Conservation (phyloP, 495 filamentous ascomycete species). For the Penicillium cosmopolitanum region DNA sequence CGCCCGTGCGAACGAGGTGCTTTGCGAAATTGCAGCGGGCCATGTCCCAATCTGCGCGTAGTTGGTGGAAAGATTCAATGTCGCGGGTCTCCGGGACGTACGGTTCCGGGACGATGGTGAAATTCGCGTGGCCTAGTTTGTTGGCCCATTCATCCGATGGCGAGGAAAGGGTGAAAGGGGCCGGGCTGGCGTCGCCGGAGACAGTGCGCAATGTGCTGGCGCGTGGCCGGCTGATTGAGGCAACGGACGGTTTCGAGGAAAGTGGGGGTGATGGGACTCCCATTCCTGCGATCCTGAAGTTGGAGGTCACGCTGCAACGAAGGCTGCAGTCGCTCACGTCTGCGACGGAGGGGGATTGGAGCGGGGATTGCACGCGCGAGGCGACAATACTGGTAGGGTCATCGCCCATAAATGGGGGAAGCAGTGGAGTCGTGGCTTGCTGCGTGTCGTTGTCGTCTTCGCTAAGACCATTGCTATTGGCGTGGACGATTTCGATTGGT, state of each 20-base stretch:
- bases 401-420: constrained; percentile 77
- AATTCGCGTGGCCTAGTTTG: constrained; percentile 88
- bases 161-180: constrained; percentile 62
- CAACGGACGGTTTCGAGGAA: constrained; percentile 75
- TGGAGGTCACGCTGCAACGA: constrained; percentile 39
- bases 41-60: constrained; percentile 79
- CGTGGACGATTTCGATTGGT: constrained; percentile 62
- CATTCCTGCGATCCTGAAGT: constrained; percentile 51
- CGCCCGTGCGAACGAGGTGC: constrained; percentile 80
- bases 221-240: constrained; percentile 66
- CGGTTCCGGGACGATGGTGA: constrained; percentile 81
- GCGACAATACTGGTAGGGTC: constrained; percentile 40
- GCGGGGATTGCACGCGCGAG: constrained; percentile 66
- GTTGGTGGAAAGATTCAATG: constrained; percentile 61
- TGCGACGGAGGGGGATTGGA: constrained; percentile 78
- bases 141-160: constrained; percentile 79
- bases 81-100: constrained; percentile 67
- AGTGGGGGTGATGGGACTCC: constrained; percentile 73
- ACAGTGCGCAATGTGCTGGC: constrained; percentile 51
- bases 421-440: constrained; percentile 76
- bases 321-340: constrained; percentile 42
- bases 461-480: constrained; percentile 55
- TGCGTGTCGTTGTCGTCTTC: constrained; percentile 59
- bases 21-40: constrained; percentile 81
- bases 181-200: constrained; percentile 52